Conservation (phyloP, 2,329 filamentous ascomycete species). For the Sordariomycetes sp. region DNA sequence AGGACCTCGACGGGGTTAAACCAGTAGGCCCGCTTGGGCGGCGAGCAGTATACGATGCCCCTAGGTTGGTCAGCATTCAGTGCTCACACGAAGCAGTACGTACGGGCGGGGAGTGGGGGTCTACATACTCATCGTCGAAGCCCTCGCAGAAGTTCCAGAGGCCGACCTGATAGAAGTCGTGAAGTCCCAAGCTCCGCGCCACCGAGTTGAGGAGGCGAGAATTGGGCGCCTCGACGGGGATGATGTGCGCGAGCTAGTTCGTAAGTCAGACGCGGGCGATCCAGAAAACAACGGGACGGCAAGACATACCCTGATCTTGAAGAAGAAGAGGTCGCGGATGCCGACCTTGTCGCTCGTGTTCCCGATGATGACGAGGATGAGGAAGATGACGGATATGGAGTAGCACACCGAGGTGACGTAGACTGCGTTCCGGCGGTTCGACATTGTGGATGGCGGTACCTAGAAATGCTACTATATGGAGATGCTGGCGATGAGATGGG, state of each 20-base stretch:
- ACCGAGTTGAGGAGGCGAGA: conserved; percentile 73
- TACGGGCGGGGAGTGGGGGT: conserved; percentile 13
- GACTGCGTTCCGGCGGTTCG: conserved; percentile 42
- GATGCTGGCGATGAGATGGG: background rate
- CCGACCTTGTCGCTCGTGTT: conserved; percentile 51
- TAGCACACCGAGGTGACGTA: conserved; percentile 56
- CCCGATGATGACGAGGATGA: conserved; percentile 68
- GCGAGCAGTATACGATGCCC: conserved; percentile 65
- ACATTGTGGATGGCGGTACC: background rate
- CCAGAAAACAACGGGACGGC: background rate
- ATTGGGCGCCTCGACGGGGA: conserved; percentile 60
- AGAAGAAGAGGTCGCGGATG: conserved; percentile 65
- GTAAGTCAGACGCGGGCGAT: background rate
- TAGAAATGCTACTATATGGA: background rate
- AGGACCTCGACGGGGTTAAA: conserved; percentile 84
- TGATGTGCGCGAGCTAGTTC: conserved; percentile 61
- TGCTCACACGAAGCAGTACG: background rate
- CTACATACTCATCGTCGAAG: conserved; percentile 48
- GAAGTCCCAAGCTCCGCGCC: conserved; percentile 70
- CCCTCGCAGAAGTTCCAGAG: conserved; percentile 90
- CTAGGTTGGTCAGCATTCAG: conserved; percentile 16
- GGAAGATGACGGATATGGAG: conserved; percentile 61
- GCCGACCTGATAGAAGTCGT: conserved; percentile 90
- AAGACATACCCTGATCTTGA: conserved; percentile 43
- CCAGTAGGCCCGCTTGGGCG: conserved; percentile 62